Evolutionary conservation across 352 stramenopile species (phyloP).

Genomic region (Pelagophyceae sp.): DNA sequence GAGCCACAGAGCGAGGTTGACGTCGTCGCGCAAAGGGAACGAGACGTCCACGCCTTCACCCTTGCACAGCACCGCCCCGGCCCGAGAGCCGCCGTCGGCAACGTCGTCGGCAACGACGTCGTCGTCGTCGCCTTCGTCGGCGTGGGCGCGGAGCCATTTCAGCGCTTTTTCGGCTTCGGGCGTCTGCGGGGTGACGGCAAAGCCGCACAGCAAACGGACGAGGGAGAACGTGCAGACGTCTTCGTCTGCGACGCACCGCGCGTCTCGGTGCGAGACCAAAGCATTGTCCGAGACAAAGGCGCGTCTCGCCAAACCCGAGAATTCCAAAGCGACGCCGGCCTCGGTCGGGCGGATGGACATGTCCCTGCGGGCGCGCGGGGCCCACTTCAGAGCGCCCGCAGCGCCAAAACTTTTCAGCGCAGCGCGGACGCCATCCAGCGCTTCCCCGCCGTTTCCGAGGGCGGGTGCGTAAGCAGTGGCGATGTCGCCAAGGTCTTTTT

Average conservation of each 20-base stretch:
- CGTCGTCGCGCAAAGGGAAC: background rate
- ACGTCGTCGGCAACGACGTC: too few species aligned
- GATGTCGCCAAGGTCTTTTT: background rate
- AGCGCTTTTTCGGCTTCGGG: background rate
- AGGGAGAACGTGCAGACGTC: conserved; percentile 15
- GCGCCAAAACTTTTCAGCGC: background rate
- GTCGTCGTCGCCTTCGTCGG: background rate
- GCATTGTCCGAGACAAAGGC: conserved; percentile 13
- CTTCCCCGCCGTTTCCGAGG: background rate
- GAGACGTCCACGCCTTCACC: conserved; percentile 7
- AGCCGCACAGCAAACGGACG: background rate
- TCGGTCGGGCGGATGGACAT: background rate
- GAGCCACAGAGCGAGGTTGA: conserved; percentile 1
- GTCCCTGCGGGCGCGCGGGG: background rate
- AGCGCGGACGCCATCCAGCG: background rate
- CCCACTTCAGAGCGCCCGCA: background rate
- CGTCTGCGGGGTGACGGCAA: background rate
- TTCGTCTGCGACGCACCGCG: background rate
- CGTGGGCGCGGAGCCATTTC: background rate
- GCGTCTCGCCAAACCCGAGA: background rate
- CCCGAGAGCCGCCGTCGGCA: background rate
- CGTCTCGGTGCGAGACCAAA: background rate
- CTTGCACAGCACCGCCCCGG: background rate
- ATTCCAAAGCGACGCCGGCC: background rate
- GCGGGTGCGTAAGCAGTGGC: background rate